Conservation (phyloP, 345 rosid species). For the Toxicodendron radicans region DNA sequence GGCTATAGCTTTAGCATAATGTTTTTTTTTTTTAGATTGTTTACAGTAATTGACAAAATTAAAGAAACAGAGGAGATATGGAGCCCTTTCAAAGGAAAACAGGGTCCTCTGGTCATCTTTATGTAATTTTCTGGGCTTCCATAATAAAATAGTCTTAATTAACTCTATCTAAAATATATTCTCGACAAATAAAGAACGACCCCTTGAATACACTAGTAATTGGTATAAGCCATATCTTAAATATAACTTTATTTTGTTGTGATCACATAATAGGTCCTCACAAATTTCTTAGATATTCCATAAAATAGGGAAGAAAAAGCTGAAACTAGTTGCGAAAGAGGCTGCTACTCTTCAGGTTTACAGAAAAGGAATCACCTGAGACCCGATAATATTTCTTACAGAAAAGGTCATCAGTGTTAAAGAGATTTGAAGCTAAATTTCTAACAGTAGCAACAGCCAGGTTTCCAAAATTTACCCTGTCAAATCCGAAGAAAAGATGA, state of each 20-base stretch:
- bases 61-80: background rate
- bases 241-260: background rate
- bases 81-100: too few species aligned
- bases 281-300: background rate
- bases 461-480: too few species aligned
- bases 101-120: too few species aligned
- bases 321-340: background rate
- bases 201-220: too few species aligned
- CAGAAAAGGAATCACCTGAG: background rate
- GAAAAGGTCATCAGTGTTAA: background rate
- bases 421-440: background rate
- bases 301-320: background rate
- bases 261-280: background rate
- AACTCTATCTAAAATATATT: too few species aligned
- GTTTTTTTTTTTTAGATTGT: background rate
- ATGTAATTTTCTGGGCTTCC: too few species aligned
- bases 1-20: slow-evolving; percentile 50
- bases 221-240: background rate
- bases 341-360: background rate
- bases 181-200: too few species aligned
- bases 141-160: too few species aligned
- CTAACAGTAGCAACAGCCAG: background rate
- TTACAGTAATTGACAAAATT: background rate
- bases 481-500: background rate
- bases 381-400: background rate